Conservation (phyloP, 2,329 filamentous ascomycete species). For the Epichloe glyceriae region DNA sequence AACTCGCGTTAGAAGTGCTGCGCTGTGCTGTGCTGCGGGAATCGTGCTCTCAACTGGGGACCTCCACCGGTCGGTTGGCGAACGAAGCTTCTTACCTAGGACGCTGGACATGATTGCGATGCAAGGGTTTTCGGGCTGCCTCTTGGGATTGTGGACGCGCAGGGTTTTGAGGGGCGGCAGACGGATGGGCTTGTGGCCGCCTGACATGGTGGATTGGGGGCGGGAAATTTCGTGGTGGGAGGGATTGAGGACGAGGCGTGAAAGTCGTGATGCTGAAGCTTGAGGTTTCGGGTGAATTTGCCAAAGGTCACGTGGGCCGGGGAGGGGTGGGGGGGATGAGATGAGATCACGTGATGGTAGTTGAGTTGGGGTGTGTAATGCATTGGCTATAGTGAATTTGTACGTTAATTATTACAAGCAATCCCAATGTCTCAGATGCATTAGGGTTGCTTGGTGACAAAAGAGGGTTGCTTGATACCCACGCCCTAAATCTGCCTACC, state of each 20-base stretch:
- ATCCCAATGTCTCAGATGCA: too few species aligned
- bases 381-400: too few species aligned
- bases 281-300: background rate
- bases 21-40: too few species aligned
- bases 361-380: background rate
- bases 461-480: too few species aligned
- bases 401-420: too few species aligned
- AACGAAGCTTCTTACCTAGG: constrained; percentile 33
- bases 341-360: background rate
- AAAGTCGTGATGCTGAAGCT: background rate
- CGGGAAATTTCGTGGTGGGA: too few species aligned
- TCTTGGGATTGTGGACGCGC: constrained; percentile 41
- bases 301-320: background rate
- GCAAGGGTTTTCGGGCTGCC: constrained; percentile 37
- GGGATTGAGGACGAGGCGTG: too few species aligned
- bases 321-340: too few species aligned
- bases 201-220: constrained; percentile 24
- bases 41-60: too few species aligned
- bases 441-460: too few species aligned
- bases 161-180: constrained; percentile 43
- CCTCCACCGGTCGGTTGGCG: too few species aligned
- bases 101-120: constrained; percentile 44
- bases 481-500: too few species aligned
- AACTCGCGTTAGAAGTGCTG: background rate
- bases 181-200: constrained; percentile 37